phyloP scores from a whole-genome alignment of 345 rosid species.

The Euclidium syriacum region DNA sequence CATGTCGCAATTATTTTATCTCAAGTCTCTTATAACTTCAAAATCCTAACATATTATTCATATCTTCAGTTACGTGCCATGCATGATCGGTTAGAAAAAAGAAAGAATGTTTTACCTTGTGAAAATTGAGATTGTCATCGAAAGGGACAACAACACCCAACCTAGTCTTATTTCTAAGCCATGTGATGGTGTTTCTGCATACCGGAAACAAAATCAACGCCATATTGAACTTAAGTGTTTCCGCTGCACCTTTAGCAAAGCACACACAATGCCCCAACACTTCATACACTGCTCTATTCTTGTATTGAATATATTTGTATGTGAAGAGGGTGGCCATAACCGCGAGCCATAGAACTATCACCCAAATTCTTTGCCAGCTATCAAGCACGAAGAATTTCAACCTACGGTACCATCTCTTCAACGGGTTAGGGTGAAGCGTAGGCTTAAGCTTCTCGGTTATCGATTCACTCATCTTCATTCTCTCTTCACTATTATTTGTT shows the following conservation, averaged over 20 bases:
- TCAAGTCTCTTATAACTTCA: no score
- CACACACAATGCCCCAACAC: constrained; percentile 64
- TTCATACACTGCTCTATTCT: constrained; percentile 38
- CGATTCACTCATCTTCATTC: constrained; percentile 48
- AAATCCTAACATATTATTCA: no score
- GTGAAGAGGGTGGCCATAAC: constrained; percentile 48
- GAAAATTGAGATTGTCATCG: constrained; percentile 74
- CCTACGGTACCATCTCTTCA: constrained; percentile 31
- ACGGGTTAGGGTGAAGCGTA: constrained; percentile 44
- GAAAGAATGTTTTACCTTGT: constrained; percentile 38
- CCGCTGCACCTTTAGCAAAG: constrained; percentile 72
- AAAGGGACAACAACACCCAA: constrained; percentile 56
- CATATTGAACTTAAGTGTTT: constrained; percentile 64
- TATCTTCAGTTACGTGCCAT: neutral
- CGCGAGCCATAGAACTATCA: constrained; percentile 47
- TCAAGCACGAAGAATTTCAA: constrained; percentile 44
- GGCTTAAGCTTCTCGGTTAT: constrained; percentile 69
- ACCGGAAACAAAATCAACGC: constrained; percentile 63
- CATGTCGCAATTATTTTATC: no score
- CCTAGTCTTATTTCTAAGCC: constrained; percentile 64
- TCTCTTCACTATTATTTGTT: constrained; percentile 44
- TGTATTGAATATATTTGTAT: constrained; percentile 53
- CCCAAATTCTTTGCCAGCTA: constrained; percentile 72
- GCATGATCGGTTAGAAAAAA: no score
- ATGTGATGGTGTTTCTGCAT: constrained; percentile 66